These are phyloP conservation scores for Neonectria coccinea DNA, from an alignment of 2,329 filamentous ascomycete species.

Conservation along the genomic window DNA sequence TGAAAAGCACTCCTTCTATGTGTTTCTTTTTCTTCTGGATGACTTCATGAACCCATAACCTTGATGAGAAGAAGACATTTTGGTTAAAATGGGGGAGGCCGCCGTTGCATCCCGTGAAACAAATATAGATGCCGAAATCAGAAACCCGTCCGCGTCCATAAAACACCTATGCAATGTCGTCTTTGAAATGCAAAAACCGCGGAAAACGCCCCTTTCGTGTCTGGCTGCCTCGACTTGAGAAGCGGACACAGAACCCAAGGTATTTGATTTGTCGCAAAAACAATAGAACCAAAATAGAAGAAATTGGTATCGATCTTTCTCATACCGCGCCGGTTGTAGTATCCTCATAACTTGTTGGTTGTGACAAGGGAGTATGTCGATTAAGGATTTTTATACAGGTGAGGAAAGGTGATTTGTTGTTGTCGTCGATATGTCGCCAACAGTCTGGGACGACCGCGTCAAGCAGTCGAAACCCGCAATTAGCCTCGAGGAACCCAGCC, in stretches of 20 bases:
- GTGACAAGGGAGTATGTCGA: conserved; percentile 56
- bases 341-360: conserved; percentile 50
- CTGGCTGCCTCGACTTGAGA: conserved; percentile 53
- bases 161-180: conserved; percentile 62
- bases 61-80: conserved; percentile 50
- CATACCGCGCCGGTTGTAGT: conserved; percentile 52
- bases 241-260: conserved; percentile 46
- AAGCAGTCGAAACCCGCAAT: conserved; percentile 38
- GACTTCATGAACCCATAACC: conserved; percentile 60
- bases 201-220: conserved; percentile 56
- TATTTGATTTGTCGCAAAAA: conserved; percentile 48
- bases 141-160: conserved; percentile 40
- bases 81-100: conserved; percentile 41
- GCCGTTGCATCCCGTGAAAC: conserved; percentile 41
- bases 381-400: conserved; percentile 64
- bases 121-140: conserved; percentile 48
- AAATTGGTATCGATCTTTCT: conserved; percentile 63
- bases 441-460: conserved; percentile 44
- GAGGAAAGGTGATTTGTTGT: conserved; percentile 41
- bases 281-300: conserved; percentile 48
- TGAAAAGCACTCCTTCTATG: conserved; percentile 57
- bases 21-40: conserved; percentile 57
- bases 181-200: conserved; percentile 59
- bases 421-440: conserved; percentile 46
- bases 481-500: conserved; percentile 55